These are phyloP conservation scores for Trichophyton schoenleinii DNA, from an alignment of 2,329 filamentous ascomycete species.

Conservation along the genomic window DNA sequence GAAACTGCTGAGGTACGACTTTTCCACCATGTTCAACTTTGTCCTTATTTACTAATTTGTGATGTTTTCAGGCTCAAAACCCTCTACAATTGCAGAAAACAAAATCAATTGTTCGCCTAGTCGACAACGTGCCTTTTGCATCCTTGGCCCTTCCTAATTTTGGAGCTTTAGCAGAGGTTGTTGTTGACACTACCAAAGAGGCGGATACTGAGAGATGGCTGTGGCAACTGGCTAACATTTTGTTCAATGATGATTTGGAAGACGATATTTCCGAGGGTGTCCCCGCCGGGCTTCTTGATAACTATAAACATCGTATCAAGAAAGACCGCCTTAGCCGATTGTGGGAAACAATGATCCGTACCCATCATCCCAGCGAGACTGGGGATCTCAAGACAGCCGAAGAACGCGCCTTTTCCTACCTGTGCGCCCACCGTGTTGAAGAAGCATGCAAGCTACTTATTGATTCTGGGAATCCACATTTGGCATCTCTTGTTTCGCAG, in stretches of 20 bases:
- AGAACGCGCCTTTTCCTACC: constrained; percentile 68
- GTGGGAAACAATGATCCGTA: constrained; percentile 37
- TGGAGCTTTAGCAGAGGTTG: constrained; percentile 21
- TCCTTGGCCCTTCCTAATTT: constrained; percentile 25
- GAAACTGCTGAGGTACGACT: constrained; percentile 9
- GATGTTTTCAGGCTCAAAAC: constrained; percentile 15
- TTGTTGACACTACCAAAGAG: constrained; percentile 18
- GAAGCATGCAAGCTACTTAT: constrained; percentile 74
- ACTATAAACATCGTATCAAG: constrained; percentile 34
- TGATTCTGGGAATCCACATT: constrained; percentile 62
- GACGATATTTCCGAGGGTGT: constrained; percentile 35
- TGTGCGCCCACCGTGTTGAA: constrained; percentile 65
- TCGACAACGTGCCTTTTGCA: constrained; percentile 49
- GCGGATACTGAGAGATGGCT: constrained; percentile 38
- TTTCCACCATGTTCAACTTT: background rate
- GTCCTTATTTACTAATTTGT: background rate
- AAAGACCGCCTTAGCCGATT: constrained; percentile 36
- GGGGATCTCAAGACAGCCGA: constrained; percentile 53
- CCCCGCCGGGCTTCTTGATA: constrained; percentile 26
- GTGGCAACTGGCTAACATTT: constrained; percentile 74
- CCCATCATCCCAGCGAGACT: constrained; percentile 56
- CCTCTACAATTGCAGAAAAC: constrained; percentile 26
- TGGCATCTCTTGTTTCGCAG: constrained; percentile 73
- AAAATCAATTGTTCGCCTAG: constrained; percentile 35
- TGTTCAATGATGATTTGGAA: constrained; percentile 60